Evolutionary conservation across 352 stramenopile species (phyloP).

Genomic region (Thalassiosira delicatula): DNA sequence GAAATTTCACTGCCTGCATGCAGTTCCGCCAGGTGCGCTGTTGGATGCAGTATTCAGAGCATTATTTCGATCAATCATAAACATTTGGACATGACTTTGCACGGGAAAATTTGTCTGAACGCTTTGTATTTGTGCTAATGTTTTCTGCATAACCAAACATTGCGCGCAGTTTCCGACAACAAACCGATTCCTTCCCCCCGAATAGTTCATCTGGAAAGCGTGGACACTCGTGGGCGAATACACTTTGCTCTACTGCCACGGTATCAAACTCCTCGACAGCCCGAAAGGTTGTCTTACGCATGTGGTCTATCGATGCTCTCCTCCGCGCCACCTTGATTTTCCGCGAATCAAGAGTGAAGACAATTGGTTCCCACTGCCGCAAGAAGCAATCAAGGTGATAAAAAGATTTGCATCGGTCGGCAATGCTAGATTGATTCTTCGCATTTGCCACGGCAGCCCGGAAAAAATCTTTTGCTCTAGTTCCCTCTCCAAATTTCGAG

Average conservation of each 20-base stretch:
- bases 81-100: too few relatives aligned
- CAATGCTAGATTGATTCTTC: slow-evolving; percentile 15
- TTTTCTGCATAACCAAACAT: slow-evolving; percentile 62
- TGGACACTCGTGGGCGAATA: slow-evolving; percentile 40
- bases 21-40: too few relatives aligned
- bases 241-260: slow-evolving; percentile 43
- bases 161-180: slow-evolving; percentile 28
- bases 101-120: too few relatives aligned
- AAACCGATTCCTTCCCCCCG: slow-evolving; percentile 18
- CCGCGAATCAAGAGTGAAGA: slow-evolving; percentile 31
- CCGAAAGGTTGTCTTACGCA: slow-evolving; percentile 17
- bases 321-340: slow-evolving; percentile 25
- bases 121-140: too few relatives aligned
- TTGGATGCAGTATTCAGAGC: too few relatives aligned
- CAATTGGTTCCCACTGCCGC: slow-evolving; percentile 34
- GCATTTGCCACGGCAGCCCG: slow-evolving; percentile 13
- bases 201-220: slow-evolving; percentile 49
- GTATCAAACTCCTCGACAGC: slow-evolving; percentile 23
- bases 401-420: slow-evolving; percentile 48
- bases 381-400: slow-evolving; percentile 47
- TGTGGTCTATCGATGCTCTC: background rate
- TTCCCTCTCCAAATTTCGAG: slow-evolving; percentile 8
- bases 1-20: too few relatives aligned
- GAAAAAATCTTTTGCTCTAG: slow-evolving; percentile 45
- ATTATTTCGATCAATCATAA: too few relatives aligned